Base-by-base conservation (phyloP, 352 stramenopile genomes). In the Phytopythium delawarense region DNA sequence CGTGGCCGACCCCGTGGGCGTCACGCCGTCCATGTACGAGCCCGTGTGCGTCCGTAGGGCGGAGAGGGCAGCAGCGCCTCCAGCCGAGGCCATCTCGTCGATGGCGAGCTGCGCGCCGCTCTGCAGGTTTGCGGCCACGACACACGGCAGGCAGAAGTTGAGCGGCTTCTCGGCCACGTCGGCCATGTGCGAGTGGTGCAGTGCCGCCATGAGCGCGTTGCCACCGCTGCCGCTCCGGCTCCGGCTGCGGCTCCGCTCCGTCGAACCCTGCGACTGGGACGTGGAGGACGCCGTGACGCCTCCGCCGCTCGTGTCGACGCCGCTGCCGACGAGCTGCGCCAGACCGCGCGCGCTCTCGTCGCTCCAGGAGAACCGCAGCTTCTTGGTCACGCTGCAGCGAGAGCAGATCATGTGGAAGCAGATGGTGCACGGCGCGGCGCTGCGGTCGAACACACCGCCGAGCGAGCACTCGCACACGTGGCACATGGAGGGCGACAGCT, bases 301-400 rank as follows among this genome's bases (percentile, higher is more conserved):
- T 21, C 35, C 57, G 30, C 45, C 58, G 32, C 39, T 59, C 21
- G 53, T 20, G 62, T 32, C 35, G 4, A 46, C n/a, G 28, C 32
- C 51, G 56, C 35, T 37, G 20, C 37, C 40, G 15, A 62, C 32
- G 7, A 56, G 18, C 15, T 65, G 49, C 49, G 23, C 23, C 28
- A 48, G 53, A 0, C 23, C 53, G 53, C 53, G 35, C 9, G 35
- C 62, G 32, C 2, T 59, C 48, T 71, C 68, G 32, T 79, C 72
- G 2, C 45, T 64, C 20, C 62, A 64, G 25, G 64, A 66, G 50
- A 84, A 78, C 44, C 65, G 71, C 56, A 84, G 59, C 39, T 84
- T 81, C 69, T 84, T 84, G 21, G 72, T 75, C 18, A 84, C 58
- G 39, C 66, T 74, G 62, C 76, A 84, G 59, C 71, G 76, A 21